Conservation (phyloP, 306 rosid species). For the Cucurbita moschata region DNA sequence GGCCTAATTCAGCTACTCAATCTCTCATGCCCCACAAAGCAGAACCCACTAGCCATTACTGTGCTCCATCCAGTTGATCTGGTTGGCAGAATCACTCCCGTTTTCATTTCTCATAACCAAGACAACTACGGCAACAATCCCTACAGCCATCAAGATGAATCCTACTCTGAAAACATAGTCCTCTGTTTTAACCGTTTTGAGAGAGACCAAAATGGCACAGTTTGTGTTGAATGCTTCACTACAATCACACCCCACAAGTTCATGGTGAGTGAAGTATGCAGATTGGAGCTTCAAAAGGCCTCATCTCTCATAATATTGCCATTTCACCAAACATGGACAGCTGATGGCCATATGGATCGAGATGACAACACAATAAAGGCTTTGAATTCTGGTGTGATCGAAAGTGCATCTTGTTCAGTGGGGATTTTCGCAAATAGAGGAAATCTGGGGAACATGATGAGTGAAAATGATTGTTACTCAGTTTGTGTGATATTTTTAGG, state of each 20-base stretch:
- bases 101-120: slow-evolving; percentile 34
- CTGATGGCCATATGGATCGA: background rate
- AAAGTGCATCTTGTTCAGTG: slow-evolving; percentile 1
- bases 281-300: slow-evolving; percentile 25
- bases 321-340: background rate
- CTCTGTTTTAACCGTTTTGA: slow-evolving; percentile 22
- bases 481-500: slow-evolving; percentile 47
- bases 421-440: background rate
- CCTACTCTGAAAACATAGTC: slow-evolving; percentile 6
- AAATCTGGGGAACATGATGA: background rate
- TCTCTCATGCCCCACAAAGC: slow-evolving; percentile 25
- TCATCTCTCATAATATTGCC: slow-evolving; percentile 29
- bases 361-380: background rate
- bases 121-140: background rate
- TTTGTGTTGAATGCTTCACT: slow-evolving; percentile 21
- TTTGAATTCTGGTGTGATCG: background rate
- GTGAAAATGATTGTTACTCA: background rate
- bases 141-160: background rate
- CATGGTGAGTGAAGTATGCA: slow-evolving; percentile 51
- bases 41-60: slow-evolving; percentile 17
- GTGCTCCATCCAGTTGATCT: slow-evolving; percentile 45
- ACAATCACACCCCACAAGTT: slow-evolving; percentile 27
- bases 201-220: slow-evolving; percentile 8
- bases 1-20: slow-evolving; percentile 26
- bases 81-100: slow-evolving; percentile 37